Percentiles rank a stretch among this genome's conserved stretches.
Evolutionary conservation across 352 stramenopile genomes (phyloP).

Genomic region (Pythium oligandrum): DNA sequence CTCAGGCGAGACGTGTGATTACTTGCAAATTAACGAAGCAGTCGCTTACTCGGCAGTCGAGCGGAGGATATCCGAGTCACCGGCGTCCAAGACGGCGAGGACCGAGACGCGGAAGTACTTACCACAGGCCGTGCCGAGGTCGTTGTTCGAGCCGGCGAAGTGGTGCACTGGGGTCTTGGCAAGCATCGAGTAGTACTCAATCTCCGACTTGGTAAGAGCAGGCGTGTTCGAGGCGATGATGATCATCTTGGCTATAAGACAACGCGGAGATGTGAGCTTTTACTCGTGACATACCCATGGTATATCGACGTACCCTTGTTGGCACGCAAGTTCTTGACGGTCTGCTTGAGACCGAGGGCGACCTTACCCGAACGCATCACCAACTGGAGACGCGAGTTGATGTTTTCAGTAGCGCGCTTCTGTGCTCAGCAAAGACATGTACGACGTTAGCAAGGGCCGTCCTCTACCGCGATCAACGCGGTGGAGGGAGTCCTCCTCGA

Average conservation of each 20-base stretch:
- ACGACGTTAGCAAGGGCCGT: conserved; percentile 2
- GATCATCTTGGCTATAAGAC: conserved; percentile 91
- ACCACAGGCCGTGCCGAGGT: conserved; percentile 98
- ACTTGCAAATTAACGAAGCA: too few species aligned
- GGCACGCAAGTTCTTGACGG: conserved; percentile 95
- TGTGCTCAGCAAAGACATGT: conserved; percentile 34
- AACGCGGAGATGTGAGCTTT: too few species aligned
- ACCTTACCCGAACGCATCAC: conserved; percentile 99
- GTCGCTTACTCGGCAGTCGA: conserved; percentile 52
- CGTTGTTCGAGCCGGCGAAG: conserved; percentile 97
- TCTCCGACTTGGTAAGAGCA: conserved; percentile 97
- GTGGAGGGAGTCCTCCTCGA: conserved; percentile 1
- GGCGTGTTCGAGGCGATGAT: conserved; percentile 98
- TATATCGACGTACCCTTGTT: conserved; percentile 70
- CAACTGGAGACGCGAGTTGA: conserved; percentile 99
- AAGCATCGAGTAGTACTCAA: conserved; percentile 99
- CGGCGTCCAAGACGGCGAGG: conserved; percentile 94
- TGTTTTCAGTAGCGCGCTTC: conserved; percentile 98
- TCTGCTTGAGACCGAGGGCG: conserved; percentile 98
- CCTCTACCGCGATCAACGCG: not conserved
- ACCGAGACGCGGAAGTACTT: conserved; percentile 99
- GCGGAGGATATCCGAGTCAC: conserved; percentile 99
- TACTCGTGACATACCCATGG: not conserved
- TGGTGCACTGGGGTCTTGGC: conserved; percentile 98
- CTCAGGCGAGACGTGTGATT: too few species aligned